Evolutionary conservation across 345 rosid genomes (phyloP).

Genomic region (Eutrema japonicum): DNA sequence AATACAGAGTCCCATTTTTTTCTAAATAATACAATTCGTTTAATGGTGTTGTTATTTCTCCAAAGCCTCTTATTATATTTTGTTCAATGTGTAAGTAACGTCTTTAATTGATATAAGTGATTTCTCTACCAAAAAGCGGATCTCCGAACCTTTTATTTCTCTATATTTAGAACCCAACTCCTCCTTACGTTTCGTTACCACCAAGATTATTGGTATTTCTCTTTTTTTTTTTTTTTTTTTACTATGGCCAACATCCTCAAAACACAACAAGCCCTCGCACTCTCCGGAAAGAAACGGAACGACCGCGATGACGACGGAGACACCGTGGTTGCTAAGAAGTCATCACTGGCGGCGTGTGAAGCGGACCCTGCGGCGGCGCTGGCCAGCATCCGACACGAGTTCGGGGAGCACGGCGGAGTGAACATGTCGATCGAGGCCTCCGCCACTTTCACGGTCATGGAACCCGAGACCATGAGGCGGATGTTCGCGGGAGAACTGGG

Average conservation of each 20-base stretch:
- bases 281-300: slow-evolving; percentile 59
- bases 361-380: slow-evolving; percentile 82
- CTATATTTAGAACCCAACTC: slow-evolving; percentile 6
- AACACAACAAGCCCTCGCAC: slow-evolving; percentile 38
- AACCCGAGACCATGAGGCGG: slow-evolving; percentile 90
- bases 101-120: too few relatives aligned
- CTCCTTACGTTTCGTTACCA: slow-evolving; percentile 17
- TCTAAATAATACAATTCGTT: too few relatives aligned
- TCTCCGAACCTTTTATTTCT: not conserved
- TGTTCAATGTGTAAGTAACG: not conserved
- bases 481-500: slow-evolving; percentile 97
- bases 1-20: too few relatives aligned
- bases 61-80: too few relatives aligned
- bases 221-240: not conserved
- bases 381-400: slow-evolving; percentile 81
- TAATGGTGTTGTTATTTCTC: too few relatives aligned
- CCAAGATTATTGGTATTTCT: not conserved
- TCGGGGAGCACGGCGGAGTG: slow-evolving; percentile 98
- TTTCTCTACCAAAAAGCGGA: too few relatives aligned
- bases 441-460: slow-evolving; percentile 99
- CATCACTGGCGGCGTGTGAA: slow-evolving; percentile 43
- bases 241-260: slow-evolving; percentile 53
- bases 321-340: slow-evolving; percentile 55
- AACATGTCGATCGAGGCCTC: slow-evolving; percentile 99
- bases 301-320: slow-evolving; percentile 54